phyloP scores from a whole-genome alignment of 768 basidiomycete species.

The Mrakia blollopis region DNA sequence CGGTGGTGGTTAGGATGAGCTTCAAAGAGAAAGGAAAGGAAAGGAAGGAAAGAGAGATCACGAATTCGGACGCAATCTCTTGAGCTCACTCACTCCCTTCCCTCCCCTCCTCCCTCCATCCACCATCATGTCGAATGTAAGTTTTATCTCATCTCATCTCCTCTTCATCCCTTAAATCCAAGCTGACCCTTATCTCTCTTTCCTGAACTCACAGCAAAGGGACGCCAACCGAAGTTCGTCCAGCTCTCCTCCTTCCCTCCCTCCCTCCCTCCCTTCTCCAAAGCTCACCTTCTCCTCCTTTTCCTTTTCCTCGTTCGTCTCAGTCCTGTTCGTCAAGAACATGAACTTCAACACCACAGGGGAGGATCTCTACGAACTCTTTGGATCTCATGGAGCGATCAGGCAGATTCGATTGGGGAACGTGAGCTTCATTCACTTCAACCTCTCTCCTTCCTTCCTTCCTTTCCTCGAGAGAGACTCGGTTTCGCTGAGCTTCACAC shows the following conservation, averaged over 20 bases:
- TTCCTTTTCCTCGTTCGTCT: too few species aligned
- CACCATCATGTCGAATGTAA: slow-evolving; percentile 18
- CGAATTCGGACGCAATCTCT: not conserved
- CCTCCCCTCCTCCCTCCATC: not conserved
- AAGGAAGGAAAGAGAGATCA: not conserved
- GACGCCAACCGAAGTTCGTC: slow-evolving; percentile 24
- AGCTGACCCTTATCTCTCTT: not conserved
- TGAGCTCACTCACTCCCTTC: not conserved
- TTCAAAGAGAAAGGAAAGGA: not conserved
- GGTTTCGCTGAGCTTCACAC: not conserved
- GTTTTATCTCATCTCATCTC: not conserved
- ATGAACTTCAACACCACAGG: slow-evolving; percentile 34
- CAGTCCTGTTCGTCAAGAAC: slow-evolving; percentile 33
- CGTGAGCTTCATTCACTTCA: slow-evolving; percentile 15
- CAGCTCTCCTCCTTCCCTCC: not conserved
- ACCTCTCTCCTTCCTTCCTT: not conserved
- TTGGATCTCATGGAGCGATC: slow-evolving; percentile 29
- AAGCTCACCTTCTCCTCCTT: not conserved
- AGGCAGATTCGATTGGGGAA: slow-evolving; percentile 31
- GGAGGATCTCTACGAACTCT: slow-evolving; percentile 33
- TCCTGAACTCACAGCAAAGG: not conserved
- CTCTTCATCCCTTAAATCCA: not conserved
- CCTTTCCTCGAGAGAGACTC: not conserved
- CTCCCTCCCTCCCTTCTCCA: not conserved
- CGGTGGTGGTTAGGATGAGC: not conserved